Conservation (phyloP, 2,329 filamentous ascomycete species). For the Nemania sp. region DNA sequence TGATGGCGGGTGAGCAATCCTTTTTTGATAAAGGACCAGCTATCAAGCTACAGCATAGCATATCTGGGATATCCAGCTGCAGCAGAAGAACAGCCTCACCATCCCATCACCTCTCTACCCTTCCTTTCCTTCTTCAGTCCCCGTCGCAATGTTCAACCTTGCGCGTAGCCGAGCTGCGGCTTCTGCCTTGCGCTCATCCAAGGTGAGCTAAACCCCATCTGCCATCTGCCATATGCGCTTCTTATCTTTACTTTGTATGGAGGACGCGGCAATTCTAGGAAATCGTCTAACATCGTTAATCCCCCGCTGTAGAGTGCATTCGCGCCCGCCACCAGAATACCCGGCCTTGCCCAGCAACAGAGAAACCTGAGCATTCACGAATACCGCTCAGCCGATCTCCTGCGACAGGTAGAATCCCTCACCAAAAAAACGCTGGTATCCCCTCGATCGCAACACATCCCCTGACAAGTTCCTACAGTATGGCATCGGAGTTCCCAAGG, state of each 20-base stretch:
- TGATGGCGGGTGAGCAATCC: neutral
- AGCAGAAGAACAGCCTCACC: conserved; percentile 2
- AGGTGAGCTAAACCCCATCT: conserved; percentile 69
- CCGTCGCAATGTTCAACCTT: conserved; percentile 83
- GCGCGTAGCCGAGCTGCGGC: conserved; percentile 84
- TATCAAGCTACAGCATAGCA: neutral
- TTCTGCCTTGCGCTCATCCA: conserved; percentile 81
- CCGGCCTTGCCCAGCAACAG: conserved; percentile 80
- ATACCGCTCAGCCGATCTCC: conserved; percentile 93
- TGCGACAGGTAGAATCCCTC: conserved; percentile 71
- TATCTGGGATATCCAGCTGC: neutral
- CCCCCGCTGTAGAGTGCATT: conserved; percentile 51
- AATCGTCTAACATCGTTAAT: conserved; percentile 20
- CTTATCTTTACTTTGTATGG: neutral
- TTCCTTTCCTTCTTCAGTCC: conserved; percentile 14
- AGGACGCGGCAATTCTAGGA: conserved; percentile 3
- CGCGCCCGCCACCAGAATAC: conserved; percentile 65
- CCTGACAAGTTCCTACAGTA: conserved; percentile 69
- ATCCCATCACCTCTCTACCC: conserved; percentile 4
- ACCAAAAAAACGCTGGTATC: conserved; percentile 38
- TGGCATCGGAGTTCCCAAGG: conserved; percentile 92
- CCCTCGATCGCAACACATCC: conserved; percentile 16
- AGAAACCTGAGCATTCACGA: conserved; percentile 97
- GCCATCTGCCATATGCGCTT: conserved; percentile 13
- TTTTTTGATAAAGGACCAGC: conserved; percentile 3